phyloP scores from a whole-genome alignment of 805 yeast species.

The Saturnispora kantuleensis region DNA sequence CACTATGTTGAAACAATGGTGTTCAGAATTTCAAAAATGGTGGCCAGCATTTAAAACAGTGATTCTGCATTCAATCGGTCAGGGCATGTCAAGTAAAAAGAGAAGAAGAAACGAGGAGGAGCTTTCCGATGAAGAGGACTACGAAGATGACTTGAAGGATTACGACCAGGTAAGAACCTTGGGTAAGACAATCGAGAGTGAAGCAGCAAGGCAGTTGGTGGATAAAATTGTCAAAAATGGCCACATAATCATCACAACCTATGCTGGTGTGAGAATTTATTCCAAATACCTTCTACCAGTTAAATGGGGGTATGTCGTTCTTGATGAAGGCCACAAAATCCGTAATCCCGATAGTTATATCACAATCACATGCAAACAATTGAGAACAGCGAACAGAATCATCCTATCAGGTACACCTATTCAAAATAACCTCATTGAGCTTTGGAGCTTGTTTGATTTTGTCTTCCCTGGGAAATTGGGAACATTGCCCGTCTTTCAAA shows the following conservation, averaged over 20 bases:
- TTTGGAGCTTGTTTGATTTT: slow-evolving; percentile 94
- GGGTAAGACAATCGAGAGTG: slow-evolving; percentile 22
- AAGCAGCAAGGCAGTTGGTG: slow-evolving; percentile 33
- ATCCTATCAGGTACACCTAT: slow-evolving; percentile 95
- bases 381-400: slow-evolving; percentile 75
- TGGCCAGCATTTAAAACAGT: slow-evolving; percentile 92
- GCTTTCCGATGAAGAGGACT: slow-evolving; percentile 36
- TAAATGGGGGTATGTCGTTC: slow-evolving; percentile 81
- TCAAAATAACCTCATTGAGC: slow-evolving; percentile 82
- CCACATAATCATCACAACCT: slow-evolving; percentile 82
- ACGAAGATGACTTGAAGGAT: slow-evolving; percentile 37
- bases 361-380: slow-evolving; percentile 73
- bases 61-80: slow-evolving; percentile 84
- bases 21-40: slow-evolving; percentile 92
- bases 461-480: slow-evolving; percentile 92
- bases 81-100: slow-evolving; percentile 51
- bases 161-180: slow-evolving; percentile 19
- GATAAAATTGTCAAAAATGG: slow-evolving; percentile 57
- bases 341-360: slow-evolving; percentile 89
- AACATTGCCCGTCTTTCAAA: slow-evolving; percentile 88
- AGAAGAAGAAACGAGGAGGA: slow-evolving; percentile 15
- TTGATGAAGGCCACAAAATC: slow-evolving; percentile 96
- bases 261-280: slow-evolving; percentile 43
- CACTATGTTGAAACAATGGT: slow-evolving; percentile 94
- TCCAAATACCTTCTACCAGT: slow-evolving; percentile 55